Conservation (phyloP, 2,329 filamentous ascomycete species). For the Berkeleyomyces basicola region DNA sequence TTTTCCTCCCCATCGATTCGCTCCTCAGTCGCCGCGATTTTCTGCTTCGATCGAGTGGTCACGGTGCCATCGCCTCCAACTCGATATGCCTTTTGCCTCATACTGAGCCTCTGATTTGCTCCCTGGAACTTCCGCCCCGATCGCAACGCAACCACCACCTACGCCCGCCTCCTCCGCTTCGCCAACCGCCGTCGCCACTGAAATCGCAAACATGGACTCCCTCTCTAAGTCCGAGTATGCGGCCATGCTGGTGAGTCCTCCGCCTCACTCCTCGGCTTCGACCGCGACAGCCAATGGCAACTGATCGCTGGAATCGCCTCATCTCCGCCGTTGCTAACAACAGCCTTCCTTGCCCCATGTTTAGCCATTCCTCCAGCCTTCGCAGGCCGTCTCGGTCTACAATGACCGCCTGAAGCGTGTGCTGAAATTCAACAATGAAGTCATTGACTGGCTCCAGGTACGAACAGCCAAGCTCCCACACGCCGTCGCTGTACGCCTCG, state of each 20-base stretch:
- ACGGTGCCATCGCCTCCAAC: not conserved
- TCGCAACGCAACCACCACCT: not conserved
- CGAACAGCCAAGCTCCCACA: constrained; percentile 15
- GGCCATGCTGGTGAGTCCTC: constrained; percentile 64
- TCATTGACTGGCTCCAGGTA: constrained; percentile 96
- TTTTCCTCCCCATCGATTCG: not conserved
- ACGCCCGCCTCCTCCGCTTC: not conserved
- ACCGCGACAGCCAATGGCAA: not conserved
- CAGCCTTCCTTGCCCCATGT: constrained; percentile 8
- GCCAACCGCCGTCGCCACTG: not conserved
- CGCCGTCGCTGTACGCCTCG: too few species aligned
- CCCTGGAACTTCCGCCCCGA: not conserved
- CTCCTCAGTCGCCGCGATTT: not conserved
- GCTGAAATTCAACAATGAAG: constrained; percentile 68
- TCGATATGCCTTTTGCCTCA: constrained; percentile 3
- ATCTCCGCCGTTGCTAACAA: not conserved
- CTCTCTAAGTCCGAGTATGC: constrained; percentile 83
- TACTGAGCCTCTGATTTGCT: not conserved
- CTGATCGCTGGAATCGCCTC: not conserved
- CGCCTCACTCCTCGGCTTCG: not conserved
- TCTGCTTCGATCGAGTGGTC: not conserved
- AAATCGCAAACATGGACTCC: constrained; percentile 49
- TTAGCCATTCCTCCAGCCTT: constrained; percentile 65
- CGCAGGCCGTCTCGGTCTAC: constrained; percentile 64
- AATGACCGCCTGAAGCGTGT: constrained; percentile 81